Evolutionary conservation across 208 protist species (phyloP), one percentile per base, ranked within the genome.

Genomic region (Leishmania aethiopica): DNA sequence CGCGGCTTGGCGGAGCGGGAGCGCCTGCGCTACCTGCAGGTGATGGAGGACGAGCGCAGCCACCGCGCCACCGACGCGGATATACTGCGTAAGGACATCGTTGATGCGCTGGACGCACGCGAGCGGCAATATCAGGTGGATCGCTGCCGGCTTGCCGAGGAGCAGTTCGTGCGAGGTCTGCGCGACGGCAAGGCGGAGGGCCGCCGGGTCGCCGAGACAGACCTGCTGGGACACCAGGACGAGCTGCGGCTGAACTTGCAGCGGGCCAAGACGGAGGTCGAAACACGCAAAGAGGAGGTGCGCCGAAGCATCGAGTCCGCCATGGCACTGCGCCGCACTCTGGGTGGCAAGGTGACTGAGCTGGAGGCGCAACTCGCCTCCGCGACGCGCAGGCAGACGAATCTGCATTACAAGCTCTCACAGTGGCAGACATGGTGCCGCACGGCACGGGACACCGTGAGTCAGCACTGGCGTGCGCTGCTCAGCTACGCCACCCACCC

Each of bases 31-130:
- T 83, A 93, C 72, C 74, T 88, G 11, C 86, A 91, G 69, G 77
- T 95, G 25, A 93, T 96, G 87, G 91, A 96, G 78, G 89, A 95
- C 42, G 92, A 97, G 72, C 88, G 91, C 1, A 84, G 90, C 59
- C 82, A 89, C 51, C 89, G 89, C 72, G 81, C 80, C 25, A 71
- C 79, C 35, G 92, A 97, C 74, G 82, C 82, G 47, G 86, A 89
- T 75, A 83, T 93, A 81, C 84, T 97, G 59, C 91, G 94, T 40
- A 77, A 78, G 42, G 93, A 97, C 62, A 91, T 96, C 51, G 70
- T 96, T 3, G 73, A 82, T 42, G 91, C 95, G 78, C 85, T 97
- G 40, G 87, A 95, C 69, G 47, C 62, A 5, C 88, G 85, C 6
- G 91, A 97, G 69, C 74, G 75, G 37, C 78, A 88, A 71, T 90